Percentiles rank a stretch among this genome's conserved stretches.
These are phyloP conservation scores for Diversispora eburnea DNA, from an alignment of 192 early-diverging fungal genomes.

Conservation along the genomic window DNA sequence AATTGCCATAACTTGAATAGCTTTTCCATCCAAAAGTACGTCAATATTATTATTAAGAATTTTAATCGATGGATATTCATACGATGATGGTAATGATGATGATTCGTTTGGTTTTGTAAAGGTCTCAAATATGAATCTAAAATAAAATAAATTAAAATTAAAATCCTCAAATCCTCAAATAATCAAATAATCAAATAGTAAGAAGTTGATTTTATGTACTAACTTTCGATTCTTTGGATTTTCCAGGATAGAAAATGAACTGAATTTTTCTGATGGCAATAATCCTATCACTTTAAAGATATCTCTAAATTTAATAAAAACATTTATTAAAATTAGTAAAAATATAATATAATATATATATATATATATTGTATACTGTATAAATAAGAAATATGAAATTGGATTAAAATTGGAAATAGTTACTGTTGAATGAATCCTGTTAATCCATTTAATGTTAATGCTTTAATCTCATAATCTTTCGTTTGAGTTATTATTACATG, in stretches of 20 bases:
- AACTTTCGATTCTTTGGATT: conserved; percentile 16
- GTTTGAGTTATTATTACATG: conserved; percentile 16
- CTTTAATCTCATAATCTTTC: background rate
- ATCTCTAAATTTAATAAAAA: background rate
- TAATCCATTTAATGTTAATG: conserved; percentile 16
- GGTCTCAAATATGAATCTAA: conserved; percentile 20
- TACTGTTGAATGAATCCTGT: conserved; percentile 21
- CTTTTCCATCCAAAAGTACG: conserved; percentile 17
- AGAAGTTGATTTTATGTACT: background rate
- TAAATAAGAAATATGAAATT: background rate
- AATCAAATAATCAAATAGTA: background rate
- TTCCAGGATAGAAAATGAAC: background rate
- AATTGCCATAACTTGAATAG: conserved; percentile 21
- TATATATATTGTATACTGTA: background rate
- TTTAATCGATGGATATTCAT: conserved; percentile 20
- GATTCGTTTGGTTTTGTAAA: conserved; percentile 4
- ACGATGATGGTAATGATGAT: background rate
- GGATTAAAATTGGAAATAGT: background rate
- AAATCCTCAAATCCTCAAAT: background rate
- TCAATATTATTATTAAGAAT: conserved; percentile 9
- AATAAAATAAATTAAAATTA: background rate
- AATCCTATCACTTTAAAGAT: background rate
- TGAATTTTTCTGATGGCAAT: conserved; percentile 6
- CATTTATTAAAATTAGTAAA: background rate
- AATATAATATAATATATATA: too few species aligned